phyloP scores from a whole-genome alignment of 1,139 yeast genomes.

The Nakaseomyces glabratus region DNA sequence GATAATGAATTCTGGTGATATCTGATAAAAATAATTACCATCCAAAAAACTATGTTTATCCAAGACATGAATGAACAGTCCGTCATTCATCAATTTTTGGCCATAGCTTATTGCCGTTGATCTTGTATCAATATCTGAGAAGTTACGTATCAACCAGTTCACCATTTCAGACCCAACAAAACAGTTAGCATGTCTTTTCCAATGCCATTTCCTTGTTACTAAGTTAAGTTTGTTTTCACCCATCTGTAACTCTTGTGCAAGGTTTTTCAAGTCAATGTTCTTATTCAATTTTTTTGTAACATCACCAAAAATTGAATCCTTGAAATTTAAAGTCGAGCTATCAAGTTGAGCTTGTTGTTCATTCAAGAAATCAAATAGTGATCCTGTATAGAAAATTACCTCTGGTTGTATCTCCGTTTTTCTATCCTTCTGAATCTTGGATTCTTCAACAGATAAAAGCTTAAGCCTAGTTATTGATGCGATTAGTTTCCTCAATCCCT shows the following conservation, averaged over 20 bases:
- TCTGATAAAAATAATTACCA: slow-evolving; percentile 84
- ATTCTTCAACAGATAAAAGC: slow-evolving; percentile 40
- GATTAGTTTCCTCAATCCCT: slow-evolving; percentile 72
- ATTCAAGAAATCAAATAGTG: slow-evolving; percentile 56
- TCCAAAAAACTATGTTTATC: slow-evolving; percentile 75
- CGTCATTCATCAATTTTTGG: slow-evolving; percentile 60
- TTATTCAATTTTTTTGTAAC: slow-evolving; percentile 34
- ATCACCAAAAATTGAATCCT: slow-evolving; percentile 32
- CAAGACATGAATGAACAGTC: slow-evolving; percentile 72
- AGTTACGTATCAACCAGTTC: slow-evolving; percentile 70
- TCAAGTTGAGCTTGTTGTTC: slow-evolving; percentile 33
- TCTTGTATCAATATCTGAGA: slow-evolving; percentile 67
- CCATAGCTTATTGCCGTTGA: slow-evolving; percentile 82
- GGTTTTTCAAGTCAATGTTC: slow-evolving; percentile 36
- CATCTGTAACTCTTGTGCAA: slow-evolving; percentile 59
- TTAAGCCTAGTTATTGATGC: slow-evolving; percentile 55
- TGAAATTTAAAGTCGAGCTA: slow-evolving; percentile 19
- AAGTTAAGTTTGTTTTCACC: slow-evolving; percentile 48
- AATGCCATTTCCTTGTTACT: slow-evolving; percentile 85
- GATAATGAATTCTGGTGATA: slow-evolving; percentile 48
- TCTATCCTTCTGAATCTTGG: slow-evolving; percentile 29
- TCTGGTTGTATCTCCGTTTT: slow-evolving; percentile 59
- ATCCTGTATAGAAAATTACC: slow-evolving; percentile 81
- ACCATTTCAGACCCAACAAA: slow-evolving; percentile 82
- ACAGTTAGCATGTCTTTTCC: slow-evolving; percentile 67